Conservation (phyloP, 2,329 filamentous ascomycete genomes). For the Orbilia ellipsospora region DNA sequence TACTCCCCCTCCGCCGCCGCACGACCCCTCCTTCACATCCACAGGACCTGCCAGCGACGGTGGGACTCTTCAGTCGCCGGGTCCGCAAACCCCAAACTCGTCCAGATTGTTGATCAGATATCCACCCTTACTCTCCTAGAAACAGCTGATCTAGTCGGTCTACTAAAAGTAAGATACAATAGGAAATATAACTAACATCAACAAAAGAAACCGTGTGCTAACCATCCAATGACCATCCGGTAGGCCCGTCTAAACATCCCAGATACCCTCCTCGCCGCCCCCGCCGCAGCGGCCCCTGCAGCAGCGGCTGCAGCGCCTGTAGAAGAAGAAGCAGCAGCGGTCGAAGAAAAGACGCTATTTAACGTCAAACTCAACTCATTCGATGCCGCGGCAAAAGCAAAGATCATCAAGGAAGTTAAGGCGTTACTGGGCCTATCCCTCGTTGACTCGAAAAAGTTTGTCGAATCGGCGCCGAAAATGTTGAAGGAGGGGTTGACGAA, state of each 20-base stretch:
- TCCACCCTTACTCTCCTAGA: slow-evolving; percentile 97
- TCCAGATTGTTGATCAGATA: slow-evolving; percentile 96
- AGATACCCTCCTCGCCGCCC: slow-evolving; percentile 89
- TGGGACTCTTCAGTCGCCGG: slow-evolving; percentile 82
- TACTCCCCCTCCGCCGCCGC: slow-evolving; percentile 23
- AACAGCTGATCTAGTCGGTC: slow-evolving; percentile 93
- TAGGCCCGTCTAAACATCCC: slow-evolving; percentile 96
- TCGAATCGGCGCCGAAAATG: slow-evolving; percentile 95
- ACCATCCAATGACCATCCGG: not conserved
- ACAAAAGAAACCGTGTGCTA: not conserved
- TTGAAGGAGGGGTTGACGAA: slow-evolving; percentile 99
- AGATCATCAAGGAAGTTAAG: slow-evolving; percentile 99
- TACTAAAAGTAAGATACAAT: slow-evolving; percentile 80
- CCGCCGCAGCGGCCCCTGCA: slow-evolving; percentile 72
- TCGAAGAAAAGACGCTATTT: slow-evolving; percentile 95
- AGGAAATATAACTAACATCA: not conserved
- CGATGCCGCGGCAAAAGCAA: slow-evolving; percentile 89
- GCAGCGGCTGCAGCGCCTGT: slow-evolving; percentile 71
- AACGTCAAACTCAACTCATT: slow-evolving; percentile 93
- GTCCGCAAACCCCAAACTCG: slow-evolving; percentile 85
- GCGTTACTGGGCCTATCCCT: slow-evolving; percentile 90
- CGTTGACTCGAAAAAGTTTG: slow-evolving; percentile 99
- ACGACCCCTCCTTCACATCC: slow-evolving; percentile 35
- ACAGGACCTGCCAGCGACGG: slow-evolving; percentile 48
- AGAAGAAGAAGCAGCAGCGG: slow-evolving; percentile 85